Conservation (phyloP, 495 filamentous ascomycete genomes). For the Neurospora tetrasperma region DNA sequence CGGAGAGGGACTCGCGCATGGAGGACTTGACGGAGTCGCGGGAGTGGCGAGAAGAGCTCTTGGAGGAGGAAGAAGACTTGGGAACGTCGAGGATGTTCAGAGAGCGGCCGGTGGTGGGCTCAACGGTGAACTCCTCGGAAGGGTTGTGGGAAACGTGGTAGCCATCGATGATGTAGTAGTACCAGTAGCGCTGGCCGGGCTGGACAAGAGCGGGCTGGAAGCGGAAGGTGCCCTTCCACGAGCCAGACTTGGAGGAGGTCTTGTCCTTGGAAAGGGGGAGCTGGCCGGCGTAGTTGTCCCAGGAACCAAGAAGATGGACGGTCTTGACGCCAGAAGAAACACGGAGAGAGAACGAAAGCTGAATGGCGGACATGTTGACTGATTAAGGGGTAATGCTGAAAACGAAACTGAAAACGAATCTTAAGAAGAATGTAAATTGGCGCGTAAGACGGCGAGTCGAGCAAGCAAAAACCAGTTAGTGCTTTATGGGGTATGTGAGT, state of each 20-base stretch:
- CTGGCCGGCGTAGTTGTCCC: constrained; percentile 94
- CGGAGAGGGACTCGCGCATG: constrained; percentile 23
- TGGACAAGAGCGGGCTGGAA: constrained; percentile 79
- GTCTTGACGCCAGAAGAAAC: constrained; percentile 96
- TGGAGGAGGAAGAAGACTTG: constrained; percentile 37
- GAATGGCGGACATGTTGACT: constrained; percentile 69
- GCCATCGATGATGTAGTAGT: constrained; percentile 99
- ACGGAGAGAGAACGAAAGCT: constrained; percentile 83
- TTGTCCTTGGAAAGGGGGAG: constrained; percentile 84
- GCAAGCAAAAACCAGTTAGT: constrained; percentile 49
- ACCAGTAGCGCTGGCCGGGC: constrained; percentile 91
- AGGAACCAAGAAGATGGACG: constrained; percentile 93
- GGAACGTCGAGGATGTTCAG: constrained; percentile 65
- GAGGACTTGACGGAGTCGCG: constrained; percentile 27
- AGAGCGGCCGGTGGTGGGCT: constrained; percentile 93
- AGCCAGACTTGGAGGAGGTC: constrained; percentile 64
- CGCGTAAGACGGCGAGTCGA: constrained; percentile 32
- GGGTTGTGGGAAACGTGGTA: constrained; percentile 99
- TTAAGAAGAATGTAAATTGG: constrained; percentile 18
- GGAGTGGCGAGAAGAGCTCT: constrained; percentile 23
- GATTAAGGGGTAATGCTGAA: constrained; percentile 18
- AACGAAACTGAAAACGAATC: constrained; percentile 24
- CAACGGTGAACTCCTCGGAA: constrained; percentile 75
- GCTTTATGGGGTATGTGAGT: constrained; percentile 27
- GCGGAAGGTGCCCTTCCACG: constrained; percentile 92